A percentile compares a stretch with the other conserved stretches of the same genome.
Conservation (phyloP, 352 stramenopile species). For the Vaucheria bursata region DNA sequence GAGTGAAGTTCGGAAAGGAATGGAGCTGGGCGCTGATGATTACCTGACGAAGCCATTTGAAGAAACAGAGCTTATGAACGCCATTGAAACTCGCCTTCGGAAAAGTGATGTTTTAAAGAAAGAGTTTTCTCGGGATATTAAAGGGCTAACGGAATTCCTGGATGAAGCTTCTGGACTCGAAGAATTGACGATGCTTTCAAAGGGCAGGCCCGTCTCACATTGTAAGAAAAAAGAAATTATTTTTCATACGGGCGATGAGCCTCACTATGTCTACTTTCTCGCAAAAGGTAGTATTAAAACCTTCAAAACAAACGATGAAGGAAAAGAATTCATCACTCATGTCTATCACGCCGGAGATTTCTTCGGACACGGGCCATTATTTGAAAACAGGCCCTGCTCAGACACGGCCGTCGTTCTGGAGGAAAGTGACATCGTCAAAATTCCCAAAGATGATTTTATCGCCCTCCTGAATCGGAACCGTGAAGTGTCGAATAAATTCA, state of each 20-base stretch:
- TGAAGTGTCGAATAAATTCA: not conserved
- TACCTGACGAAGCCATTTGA: not conserved
- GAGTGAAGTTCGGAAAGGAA: not conserved
- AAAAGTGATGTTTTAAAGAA: conserved; percentile 1
- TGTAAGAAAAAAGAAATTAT: not conserved
- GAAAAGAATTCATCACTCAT: not conserved
- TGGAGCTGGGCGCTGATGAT: not conserved
- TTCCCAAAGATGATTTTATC: not conserved
- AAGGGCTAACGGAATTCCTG: not conserved
- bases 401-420: not conserved
- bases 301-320: not conserved
- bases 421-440: not conserved
- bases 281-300: not conserved
- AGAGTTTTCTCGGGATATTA: not conserved
- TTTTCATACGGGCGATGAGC: not conserved
- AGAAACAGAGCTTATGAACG: not conserved
- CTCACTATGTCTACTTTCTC: not conserved
- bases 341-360: not conserved
- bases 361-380: not conserved
- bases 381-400: not conserved
- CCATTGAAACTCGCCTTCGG: not conserved
- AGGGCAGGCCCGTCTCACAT: not conserved
- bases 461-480: not conserved
- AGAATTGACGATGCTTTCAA: not conserved
- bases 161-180: not conserved